Conservation (phyloP, 495 filamentous ascomycete species). For the Neurospora sp. region DNA sequence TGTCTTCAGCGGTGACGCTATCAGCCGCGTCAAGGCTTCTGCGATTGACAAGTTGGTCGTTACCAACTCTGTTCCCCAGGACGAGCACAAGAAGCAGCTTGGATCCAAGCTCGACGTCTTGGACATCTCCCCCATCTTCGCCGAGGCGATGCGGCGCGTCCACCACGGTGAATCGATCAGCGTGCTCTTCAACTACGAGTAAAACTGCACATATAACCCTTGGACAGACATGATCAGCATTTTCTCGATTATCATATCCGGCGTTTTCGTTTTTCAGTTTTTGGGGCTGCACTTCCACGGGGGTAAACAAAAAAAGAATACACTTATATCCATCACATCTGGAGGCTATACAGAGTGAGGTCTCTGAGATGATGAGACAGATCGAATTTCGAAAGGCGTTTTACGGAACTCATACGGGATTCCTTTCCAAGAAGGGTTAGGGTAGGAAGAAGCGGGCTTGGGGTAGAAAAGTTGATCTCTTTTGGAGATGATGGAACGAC, state of each 20-base stretch:
- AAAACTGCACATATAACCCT: not conserved
- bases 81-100: conserved; percentile 51
- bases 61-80: conserved; percentile 89
- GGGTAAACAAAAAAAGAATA: not conserved
- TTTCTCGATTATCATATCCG: not conserved
- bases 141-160: conserved; percentile 90
- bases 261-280: not conserved
- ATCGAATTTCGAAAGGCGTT: not conserved
- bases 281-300: not conserved
- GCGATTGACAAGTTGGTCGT: conserved; percentile 85
- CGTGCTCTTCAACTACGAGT: conserved; percentile 83
- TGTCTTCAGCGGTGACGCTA: conserved; percentile 88
- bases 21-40: conserved; percentile 86
- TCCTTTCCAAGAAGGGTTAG: not conserved
- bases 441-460: not conserved
- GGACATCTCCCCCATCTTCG: conserved; percentile 84
- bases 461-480: not conserved
- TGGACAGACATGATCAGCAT: not conserved
- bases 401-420: not conserved
- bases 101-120: conserved; percentile 86
- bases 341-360: not conserved
- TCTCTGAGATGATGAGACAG: not conserved
- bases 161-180: conserved; percentile 97
- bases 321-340: not conserved
- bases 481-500: not conserved